A percentile compares a stretch with the other conserved stretches of the same genome.
Evolutionary conservation across 192 early-diverging fungal genomes (phyloP).

Genomic region (Glomus cerebriforme): DNA sequence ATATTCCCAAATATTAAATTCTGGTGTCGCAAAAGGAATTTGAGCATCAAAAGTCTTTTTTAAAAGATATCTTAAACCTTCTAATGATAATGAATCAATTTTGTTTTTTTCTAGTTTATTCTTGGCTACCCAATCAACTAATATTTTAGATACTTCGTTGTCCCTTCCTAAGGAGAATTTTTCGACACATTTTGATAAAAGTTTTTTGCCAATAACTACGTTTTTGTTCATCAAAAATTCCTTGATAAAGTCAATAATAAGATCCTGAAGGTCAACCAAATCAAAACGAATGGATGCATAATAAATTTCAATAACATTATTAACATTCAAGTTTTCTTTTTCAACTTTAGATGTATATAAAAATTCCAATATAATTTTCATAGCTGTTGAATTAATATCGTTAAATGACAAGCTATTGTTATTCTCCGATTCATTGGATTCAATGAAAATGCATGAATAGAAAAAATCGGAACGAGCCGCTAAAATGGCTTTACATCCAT

Average conservation of each 20-base stretch:
- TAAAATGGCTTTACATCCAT: background rate
- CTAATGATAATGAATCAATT: too few relatives aligned
- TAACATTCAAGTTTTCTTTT: background rate
- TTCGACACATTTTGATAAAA: background rate
- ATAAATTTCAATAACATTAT: background rate
- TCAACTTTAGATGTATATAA: background rate
- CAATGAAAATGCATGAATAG: background rate
- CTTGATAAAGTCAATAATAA: background rate
- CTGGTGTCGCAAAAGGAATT: too few relatives aligned
- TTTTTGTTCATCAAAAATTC: background rate
- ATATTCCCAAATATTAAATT: too few relatives aligned
- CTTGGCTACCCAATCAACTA: too few relatives aligned
- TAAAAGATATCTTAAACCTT: too few relatives aligned
- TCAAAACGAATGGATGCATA: background rate
- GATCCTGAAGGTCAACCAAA: background rate
- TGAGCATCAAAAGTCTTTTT: too few relatives aligned
- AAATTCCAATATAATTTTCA: conserved; percentile 5
- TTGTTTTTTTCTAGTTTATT: too few relatives aligned
- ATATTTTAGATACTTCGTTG: too few relatives aligned
- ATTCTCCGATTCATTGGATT: background rate
- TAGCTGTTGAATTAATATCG: background rate
- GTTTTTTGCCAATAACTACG: background rate
- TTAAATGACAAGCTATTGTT: background rate
- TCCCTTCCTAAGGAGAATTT: too few relatives aligned
- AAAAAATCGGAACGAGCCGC: background rate